These are phyloP conservation scores for Neopestalotiopsis rosae DNA, from an alignment of 2,329 filamentous ascomycete species.

Conservation along the genomic window DNA sequence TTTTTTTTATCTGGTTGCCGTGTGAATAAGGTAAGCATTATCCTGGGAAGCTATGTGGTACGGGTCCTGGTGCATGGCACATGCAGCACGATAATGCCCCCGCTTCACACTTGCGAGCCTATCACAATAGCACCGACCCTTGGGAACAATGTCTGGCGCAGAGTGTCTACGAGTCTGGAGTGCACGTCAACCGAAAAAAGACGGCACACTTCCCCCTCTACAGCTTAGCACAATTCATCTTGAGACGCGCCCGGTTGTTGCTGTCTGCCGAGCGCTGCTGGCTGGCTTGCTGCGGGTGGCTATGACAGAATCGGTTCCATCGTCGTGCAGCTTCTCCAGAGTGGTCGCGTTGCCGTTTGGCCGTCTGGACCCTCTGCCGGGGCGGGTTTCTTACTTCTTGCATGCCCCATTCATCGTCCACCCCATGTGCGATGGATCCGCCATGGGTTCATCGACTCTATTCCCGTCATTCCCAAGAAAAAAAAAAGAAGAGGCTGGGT, in stretches of 20 bases:
- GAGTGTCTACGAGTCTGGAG: neutral
- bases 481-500: neutral
- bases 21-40: conserved; percentile 23
- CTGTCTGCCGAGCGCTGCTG: neutral
- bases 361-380: neutral
- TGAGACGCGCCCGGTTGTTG: conserved; percentile 15
- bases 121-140: neutral
- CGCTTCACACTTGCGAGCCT: conserved; percentile 10
- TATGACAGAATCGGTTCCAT: neutral
- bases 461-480: neutral
- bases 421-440: neutral
- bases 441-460: neutral
- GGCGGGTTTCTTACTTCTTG: neutral
- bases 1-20: conserved; percentile 15
- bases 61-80: neutral
- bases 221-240: neutral
- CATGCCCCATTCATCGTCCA: neutral
- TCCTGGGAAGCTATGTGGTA: conserved; percentile 17
- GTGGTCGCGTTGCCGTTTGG: conserved; percentile 10
- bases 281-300: neutral
- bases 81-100: conserved; percentile 9
- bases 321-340: conserved; percentile 12
- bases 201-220: neutral
- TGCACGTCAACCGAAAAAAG: conserved; percentile 11
- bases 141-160: neutral